Base-by-base conservation (phyloP, 2,329 filamentous ascomycete genomes). In the Fusarium sp. region DNA sequence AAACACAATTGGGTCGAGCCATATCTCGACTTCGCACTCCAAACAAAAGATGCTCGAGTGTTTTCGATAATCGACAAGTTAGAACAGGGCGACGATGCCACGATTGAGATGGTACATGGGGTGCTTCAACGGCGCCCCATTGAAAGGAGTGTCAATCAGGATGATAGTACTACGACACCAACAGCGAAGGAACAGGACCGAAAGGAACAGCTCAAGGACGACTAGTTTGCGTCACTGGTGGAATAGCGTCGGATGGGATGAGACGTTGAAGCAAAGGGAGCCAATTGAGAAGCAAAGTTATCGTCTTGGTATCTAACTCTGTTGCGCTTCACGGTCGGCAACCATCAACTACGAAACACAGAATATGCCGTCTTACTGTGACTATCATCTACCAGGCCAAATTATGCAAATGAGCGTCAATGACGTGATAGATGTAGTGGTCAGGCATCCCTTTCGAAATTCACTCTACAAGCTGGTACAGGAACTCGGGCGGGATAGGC, bases 31-130 rank as follows among this genome's bases (percentile, higher is more conserved):
- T 50, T 56, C 22, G 73, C 73, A 4, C 57, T 72, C 15, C 68
- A 61, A 22, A 64, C 58, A 13, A 67, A 76, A 60, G 74, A 77
- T 24, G 44, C 59, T 19, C 66, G 74, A 7, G 72, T 77, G 39
- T 76, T 74, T 75, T 48, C 59, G 7, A 56, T 77, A 6, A 65
- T 77, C 31, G 75, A 77, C 44, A 59, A 60, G 42, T 41, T 77
- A 40, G 47, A 60, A 29, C 50, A 53, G 46, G 53, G 50, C 19
- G 35, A 68, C 29, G 70, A 68, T 9, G 61, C 59, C 2, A 58
- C 61, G 24, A 61, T 51, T 10, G 42, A 58, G 22, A 67, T 64
- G 51, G 53, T 74, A 53, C 62, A 62, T 43, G 54, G 44, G 51
- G 54, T 75, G 12, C 65, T 75, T 43, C 62, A 65, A 32, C 60